Percentiles rank a stretch among this genome's conserved stretches.
Evolutionary conservation across 2,329 filamentous ascomycete species (phyloP).

Genomic region (Herpotrichia juniperi): DNA sequence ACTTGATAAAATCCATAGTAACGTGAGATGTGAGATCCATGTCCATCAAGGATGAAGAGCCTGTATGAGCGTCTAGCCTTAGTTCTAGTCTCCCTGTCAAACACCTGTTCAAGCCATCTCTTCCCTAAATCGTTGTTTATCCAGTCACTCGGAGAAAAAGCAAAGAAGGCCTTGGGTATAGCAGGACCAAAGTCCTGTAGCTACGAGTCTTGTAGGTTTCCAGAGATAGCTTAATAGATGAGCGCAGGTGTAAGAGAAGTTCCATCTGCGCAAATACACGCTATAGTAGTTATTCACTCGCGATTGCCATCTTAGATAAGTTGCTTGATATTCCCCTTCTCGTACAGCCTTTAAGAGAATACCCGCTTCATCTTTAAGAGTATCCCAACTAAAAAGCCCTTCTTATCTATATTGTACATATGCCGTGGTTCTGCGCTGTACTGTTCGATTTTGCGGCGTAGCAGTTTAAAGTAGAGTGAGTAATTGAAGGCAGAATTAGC

Average conservation of each 20-base stretch:
- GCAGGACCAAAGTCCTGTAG: constrained; percentile 13
- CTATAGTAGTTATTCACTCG: constrained; percentile 24
- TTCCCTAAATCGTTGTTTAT: constrained; percentile 6
- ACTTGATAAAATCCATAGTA: constrained; percentile 9
- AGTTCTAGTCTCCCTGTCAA: constrained; percentile 11
- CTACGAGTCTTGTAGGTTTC: constrained; percentile 20
- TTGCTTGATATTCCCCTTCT: constrained; percentile 9
- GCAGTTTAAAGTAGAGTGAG: constrained; percentile 17
- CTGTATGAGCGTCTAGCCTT: constrained; percentile 5
- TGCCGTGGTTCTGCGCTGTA: neutral
- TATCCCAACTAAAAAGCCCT: constrained; percentile 15
- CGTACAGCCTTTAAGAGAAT: constrained; percentile 13
- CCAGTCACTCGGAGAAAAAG: constrained; percentile 8
- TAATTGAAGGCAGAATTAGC: constrained; percentile 18
- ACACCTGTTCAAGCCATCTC: constrained; percentile 9
- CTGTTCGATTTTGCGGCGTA: neutral
- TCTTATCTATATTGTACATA: constrained; percentile 17
- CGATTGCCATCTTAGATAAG: constrained; percentile 22
- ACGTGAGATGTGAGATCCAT: constrained; percentile 6
- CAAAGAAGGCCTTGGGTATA: constrained; percentile 9
- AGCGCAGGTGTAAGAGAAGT: constrained; percentile 12
- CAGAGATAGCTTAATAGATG: constrained; percentile 21
- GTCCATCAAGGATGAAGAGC: constrained; percentile 9
- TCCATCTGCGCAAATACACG: constrained; percentile 19
- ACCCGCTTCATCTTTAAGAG: constrained; percentile 14